phyloP scores from a whole-genome alignment of 2,329 filamentous ascomycete genomes.

The Penicillium sp. region DNA sequence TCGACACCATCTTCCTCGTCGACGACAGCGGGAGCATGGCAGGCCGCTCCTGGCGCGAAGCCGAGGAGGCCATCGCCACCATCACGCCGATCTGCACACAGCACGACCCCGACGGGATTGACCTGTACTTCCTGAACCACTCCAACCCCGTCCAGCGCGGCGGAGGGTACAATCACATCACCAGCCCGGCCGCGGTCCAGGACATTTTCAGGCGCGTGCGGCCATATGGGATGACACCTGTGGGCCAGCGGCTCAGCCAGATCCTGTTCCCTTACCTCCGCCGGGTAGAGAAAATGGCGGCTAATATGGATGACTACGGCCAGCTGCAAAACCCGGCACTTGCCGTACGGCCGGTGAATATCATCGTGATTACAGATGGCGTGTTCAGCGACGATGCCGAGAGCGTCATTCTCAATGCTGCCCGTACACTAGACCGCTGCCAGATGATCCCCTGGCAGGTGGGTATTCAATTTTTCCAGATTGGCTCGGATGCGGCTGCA shows the following conservation, averaged over 20 bases:
- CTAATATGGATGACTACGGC: constrained; percentile 32
- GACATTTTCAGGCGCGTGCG: constrained; percentile 65
- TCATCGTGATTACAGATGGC: constrained; percentile 93
- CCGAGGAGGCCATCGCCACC: constrained; percentile 61
- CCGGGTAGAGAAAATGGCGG: constrained; percentile 45
- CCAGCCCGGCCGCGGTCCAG: constrained; percentile 53
- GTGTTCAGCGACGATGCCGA: constrained; percentile 75
- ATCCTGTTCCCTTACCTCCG: constrained; percentile 72
- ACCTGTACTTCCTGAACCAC: constrained; percentile 87
- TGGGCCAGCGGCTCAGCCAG: constrained; percentile 64
- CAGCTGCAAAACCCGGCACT: constrained; percentile 20
- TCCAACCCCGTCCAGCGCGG: constrained; percentile 33
- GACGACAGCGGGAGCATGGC: constrained; percentile 90
- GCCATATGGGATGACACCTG: constrained; percentile 68
- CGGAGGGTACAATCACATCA: constrained; percentile 63
- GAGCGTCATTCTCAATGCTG: constrained; percentile 61
- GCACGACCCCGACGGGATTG: constrained; percentile 79
- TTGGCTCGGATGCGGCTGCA: constrained; percentile 69
- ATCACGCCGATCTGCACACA: constrained; percentile 79
- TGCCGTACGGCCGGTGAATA: constrained; percentile 71
- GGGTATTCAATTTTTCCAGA: constrained; percentile 94
- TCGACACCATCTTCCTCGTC: constrained; percentile 87
- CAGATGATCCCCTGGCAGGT: constrained; percentile 76
- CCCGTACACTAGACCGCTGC: constrained; percentile 65
- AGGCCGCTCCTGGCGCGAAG: constrained; percentile 72